Evolutionary conservation across 2,329 filamentous ascomycete genomes (phyloP).

Genomic region (Mycosphaerella arachidis): DNA sequence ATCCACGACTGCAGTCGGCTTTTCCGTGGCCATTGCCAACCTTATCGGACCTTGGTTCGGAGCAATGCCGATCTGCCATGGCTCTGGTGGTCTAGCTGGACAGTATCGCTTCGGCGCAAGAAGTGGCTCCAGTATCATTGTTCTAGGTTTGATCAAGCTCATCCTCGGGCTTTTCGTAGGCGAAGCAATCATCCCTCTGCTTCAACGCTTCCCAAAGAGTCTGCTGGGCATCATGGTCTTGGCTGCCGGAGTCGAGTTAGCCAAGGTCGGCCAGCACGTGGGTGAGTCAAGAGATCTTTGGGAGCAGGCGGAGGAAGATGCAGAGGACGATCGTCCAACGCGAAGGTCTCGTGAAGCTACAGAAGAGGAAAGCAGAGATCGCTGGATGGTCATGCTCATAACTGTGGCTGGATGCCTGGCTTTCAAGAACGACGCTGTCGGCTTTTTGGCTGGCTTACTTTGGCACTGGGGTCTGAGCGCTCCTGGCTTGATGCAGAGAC

Average conservation of each 20-base stretch:
- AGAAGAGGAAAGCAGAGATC: conserved; percentile 65
- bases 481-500: conserved; percentile 15
- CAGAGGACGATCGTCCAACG: conserved; percentile 25
- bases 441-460: conserved; percentile 75
- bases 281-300: conserved; percentile 65
- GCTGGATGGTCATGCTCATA: conserved; percentile 87
- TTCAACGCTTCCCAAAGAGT: conserved; percentile 68
- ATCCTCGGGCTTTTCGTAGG: conserved; percentile 71
- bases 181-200: conserved; percentile 64
- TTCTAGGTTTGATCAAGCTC: conserved; percentile 73
- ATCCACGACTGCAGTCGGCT: conserved; percentile 68
- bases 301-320: conserved; percentile 38
- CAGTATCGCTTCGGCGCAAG: conserved; percentile 89
- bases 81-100: conserved; percentile 82
- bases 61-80: conserved; percentile 92
- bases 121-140: conserved; percentile 75
- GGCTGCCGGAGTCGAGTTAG: conserved; percentile 81
- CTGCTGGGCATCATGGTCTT: conserved; percentile 85
- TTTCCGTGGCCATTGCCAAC: conserved; percentile 82
- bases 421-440: conserved; percentile 85
- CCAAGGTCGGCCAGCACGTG: conserved; percentile 76
- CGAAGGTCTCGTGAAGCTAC: conserved; percentile 52
- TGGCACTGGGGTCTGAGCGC: conserved; percentile 65
- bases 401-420: conserved; percentile 78
- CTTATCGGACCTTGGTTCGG: conserved; percentile 84